Evolutionary conservation across 768 basidiomycete species (phyloP).

Genomic region (Gloeophyllum trabeum): DNA sequence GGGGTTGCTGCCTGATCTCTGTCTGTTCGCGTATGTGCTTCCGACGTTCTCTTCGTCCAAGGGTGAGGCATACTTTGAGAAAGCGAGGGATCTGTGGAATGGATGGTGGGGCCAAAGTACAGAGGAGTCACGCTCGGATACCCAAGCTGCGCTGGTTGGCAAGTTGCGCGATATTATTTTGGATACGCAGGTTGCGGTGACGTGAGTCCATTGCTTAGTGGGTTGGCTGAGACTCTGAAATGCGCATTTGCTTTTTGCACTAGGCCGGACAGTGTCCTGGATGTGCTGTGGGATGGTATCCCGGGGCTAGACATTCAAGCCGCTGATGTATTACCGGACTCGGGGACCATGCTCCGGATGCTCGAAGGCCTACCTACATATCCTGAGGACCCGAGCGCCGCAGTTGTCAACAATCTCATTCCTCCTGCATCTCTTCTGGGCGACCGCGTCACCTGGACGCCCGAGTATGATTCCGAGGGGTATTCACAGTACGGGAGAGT

Average conservation of each 20-base stretch:
- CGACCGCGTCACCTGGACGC: conserved; percentile 2
- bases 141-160: conserved; percentile 26
- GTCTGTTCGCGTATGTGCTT: conserved; percentile 35
- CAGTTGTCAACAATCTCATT: conserved; percentile 47
- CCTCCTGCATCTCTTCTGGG: conserved; percentile 26
- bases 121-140: conserved; percentile 13
- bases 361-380: conserved; percentile 28
- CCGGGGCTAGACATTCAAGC: too few relatives aligned
- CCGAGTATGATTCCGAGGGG: conserved; percentile 33
- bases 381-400: conserved; percentile 41
- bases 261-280: conserved; percentile 17
- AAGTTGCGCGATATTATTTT: conserved; percentile 29
- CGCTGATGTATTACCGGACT: too few relatives aligned
- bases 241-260: not conserved
- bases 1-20: conserved; percentile 29
- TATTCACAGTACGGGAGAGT: conserved; percentile 56
- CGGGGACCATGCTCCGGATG: too few relatives aligned
- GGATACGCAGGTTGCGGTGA: conserved; percentile 20
- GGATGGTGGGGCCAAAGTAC: conserved; percentile 14
- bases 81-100: conserved; percentile 20
- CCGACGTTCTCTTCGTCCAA: conserved; percentile 21
- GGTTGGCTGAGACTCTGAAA: not conserved
- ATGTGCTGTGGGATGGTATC: not conserved
- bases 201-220: conserved; percentile 15
- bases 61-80: conserved; percentile 2